A percentile compares a stretch with the other conserved stretches of the same genome.
These are phyloP conservation scores for Picochlorum sp. DNA, from an alignment of 139 green algal genomes.

Conservation along the genomic window DNA sequence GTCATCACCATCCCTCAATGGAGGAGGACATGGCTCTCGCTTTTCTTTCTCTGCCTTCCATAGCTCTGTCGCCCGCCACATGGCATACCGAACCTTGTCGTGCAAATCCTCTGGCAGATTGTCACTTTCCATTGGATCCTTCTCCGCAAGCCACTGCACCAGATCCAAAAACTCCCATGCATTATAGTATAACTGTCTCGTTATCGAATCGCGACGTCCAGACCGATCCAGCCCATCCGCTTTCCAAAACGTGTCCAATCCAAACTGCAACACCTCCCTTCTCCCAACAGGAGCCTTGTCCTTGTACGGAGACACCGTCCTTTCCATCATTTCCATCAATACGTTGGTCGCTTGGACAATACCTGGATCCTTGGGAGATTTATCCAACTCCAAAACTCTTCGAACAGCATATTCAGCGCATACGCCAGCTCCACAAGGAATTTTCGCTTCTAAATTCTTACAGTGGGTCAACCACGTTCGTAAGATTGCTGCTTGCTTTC, in stretches of 20 bases:
- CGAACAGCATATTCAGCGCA: background rate
- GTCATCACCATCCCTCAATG: background rate
- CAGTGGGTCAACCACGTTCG: background rate
- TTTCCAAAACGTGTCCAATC: conserved; percentile 10
- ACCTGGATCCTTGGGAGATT: too few relatives aligned
- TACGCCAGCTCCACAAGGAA: background rate
- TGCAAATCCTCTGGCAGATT: conserved; percentile 36
- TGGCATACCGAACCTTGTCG: conserved; percentile 73
- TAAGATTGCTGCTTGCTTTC: background rate
- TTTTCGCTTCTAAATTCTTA: background rate
- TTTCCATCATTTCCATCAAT: background rate
- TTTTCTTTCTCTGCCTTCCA: conserved; percentile 65
- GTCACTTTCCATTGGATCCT: background rate
- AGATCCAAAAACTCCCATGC: conserved; percentile 8
- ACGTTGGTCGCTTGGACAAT: too few relatives aligned
- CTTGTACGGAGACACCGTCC: background rate
- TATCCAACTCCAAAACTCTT: background rate
- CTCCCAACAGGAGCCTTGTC: background rate
- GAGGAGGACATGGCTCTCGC: background rate
- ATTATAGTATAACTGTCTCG: background rate
- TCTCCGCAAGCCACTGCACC: background rate
- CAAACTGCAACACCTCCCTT: background rate
- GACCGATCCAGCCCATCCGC: background rate
- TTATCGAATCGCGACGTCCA: background rate
- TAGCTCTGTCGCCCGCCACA: conserved; percentile 82